Percentiles rank a stretch among this genome's conserved stretches.
These are phyloP conservation scores for Brassica cretica DNA, from an alignment of 345 rosid species.

Conservation along the genomic window DNA sequence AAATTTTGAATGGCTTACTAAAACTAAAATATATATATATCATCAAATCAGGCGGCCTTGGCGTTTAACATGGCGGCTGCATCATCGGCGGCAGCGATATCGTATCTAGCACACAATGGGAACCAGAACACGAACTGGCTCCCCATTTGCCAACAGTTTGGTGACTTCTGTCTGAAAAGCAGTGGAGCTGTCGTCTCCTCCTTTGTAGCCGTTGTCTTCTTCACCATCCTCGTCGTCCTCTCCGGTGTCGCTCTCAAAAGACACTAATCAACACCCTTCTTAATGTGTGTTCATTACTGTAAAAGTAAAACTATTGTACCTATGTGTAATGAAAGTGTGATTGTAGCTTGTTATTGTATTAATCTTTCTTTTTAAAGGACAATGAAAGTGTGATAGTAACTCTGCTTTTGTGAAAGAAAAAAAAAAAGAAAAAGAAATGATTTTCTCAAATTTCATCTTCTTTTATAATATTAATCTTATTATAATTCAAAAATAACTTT, in stretches of 20 bases:
- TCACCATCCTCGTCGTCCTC: constrained; percentile 51
- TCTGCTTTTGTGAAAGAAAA: neutral
- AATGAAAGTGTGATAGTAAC: constrained; percentile 26
- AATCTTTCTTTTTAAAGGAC: neutral
- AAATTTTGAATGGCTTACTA: neutral
- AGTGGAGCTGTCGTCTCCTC: constrained; percentile 88
- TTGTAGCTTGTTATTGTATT: neutral
- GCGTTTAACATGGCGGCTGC: constrained; percentile 65
- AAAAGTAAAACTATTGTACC: neutral
- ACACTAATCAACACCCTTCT: constrained; percentile 17
- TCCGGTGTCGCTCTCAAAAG: constrained; percentile 68
- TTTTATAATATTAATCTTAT: neutral
- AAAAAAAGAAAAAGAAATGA: neutral
- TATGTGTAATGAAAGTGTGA: constrained; percentile 24
- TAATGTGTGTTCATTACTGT: constrained; percentile 2
- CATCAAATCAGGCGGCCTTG: constrained; percentile 50
- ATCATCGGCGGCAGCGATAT: constrained; percentile 67
- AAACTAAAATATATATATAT: neutral
- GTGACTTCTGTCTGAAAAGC: constrained; percentile 72
- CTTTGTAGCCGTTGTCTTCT: constrained; percentile 48
- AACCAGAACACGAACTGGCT: constrained; percentile 83
- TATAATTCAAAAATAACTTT: neutral
- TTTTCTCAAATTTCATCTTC: constrained; percentile 3
- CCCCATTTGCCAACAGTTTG: constrained; percentile 75
- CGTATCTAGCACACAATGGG: constrained; percentile 83